These are phyloP conservation scores for Funneliformis geosporum DNA, from an alignment of 192 early-diverging fungal species.

Conservation along the genomic window DNA sequence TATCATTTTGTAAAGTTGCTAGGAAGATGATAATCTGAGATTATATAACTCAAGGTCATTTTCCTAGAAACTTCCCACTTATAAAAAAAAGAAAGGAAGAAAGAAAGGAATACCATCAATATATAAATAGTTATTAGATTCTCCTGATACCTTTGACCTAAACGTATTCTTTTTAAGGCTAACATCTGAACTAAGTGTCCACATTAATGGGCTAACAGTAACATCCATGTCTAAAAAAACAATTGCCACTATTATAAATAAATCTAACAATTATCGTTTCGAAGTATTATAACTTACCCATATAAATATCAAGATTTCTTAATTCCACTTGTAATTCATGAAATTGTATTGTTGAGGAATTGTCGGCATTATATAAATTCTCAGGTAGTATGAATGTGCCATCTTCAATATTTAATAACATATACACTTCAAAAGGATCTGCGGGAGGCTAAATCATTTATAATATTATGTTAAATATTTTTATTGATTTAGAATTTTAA, in stretches of 20 bases:
- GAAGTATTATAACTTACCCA: slow-evolving; percentile 46
- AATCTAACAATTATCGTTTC: not conserved
- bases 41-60: no score
- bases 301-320: slow-evolving; percentile 63
- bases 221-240: slow-evolving; percentile 55
- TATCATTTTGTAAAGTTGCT: not conserved
- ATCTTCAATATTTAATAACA: slow-evolving; percentile 48
- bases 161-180: slow-evolving; percentile 26
- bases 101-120: slow-evolving; percentile 48
- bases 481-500: not conserved
- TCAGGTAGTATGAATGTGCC: slow-evolving; percentile 55
- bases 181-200: slow-evolving; percentile 44
- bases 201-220: slow-evolving; percentile 58
- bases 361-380: slow-evolving; percentile 58
- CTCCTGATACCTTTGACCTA: slow-evolving; percentile 37
- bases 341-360: slow-evolving; percentile 56
- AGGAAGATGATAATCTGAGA: no score
- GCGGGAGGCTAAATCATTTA: slow-evolving; percentile 36
- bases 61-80: no score
- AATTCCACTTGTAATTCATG: slow-evolving; percentile 66
- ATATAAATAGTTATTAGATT: slow-evolving; percentile 52
- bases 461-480: not conserved
- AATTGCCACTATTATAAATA: not conserved
- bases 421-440: slow-evolving; percentile 61
- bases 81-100: no score